Evolutionary conservation across 2,329 filamentous ascomycete species (phyloP).

Genomic region (Penicillium brasilianum): DNA sequence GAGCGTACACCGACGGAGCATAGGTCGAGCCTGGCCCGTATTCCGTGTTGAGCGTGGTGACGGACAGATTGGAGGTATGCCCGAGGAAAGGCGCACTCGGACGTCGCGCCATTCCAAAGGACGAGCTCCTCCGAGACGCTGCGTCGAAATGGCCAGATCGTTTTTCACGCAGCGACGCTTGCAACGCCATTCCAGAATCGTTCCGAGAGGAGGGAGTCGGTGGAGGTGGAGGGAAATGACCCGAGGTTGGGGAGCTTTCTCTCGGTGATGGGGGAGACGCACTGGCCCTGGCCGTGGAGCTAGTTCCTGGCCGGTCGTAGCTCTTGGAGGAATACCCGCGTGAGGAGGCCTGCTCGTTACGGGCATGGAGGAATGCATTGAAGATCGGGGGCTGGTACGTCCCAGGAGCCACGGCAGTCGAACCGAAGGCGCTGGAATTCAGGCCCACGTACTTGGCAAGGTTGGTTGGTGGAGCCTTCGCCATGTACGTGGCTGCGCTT

Average conservation of each 20-base stretch:
- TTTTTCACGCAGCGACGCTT: conserved; percentile 88
- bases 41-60: conserved; percentile 51
- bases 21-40: conserved; percentile 49
- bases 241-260: conserved; percentile 74
- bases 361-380: conserved; percentile 86
- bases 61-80: conserved; percentile 57
- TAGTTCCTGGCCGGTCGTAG: conserved; percentile 75
- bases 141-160: conserved; percentile 90
- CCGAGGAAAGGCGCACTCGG: conserved; percentile 76
- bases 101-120: conserved; percentile 74
- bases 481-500: conserved; percentile 77
- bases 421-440: conserved; percentile 84
- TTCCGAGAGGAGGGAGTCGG: conserved; percentile 82
- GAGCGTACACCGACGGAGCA: conserved; percentile 56
- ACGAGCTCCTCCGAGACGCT: conserved; percentile 84
- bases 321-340: conserved; percentile 49
- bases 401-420: conserved; percentile 61
- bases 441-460: conserved; percentile 86
- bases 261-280: conserved; percentile 62
- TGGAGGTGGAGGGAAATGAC: conserved; percentile 75
- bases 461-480: conserved; percentile 70
- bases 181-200: conserved; percentile 87
- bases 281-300: conserved; percentile 58
- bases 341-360: conserved; percentile 62
- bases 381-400: conserved; percentile 71